A percentile compares a stretch with the other conserved stretches of the same genome.
Evolutionary conservation across 1,284 basidiomycete genomes (phyloP).

Genomic region (Farysia itapuensis): DNA sequence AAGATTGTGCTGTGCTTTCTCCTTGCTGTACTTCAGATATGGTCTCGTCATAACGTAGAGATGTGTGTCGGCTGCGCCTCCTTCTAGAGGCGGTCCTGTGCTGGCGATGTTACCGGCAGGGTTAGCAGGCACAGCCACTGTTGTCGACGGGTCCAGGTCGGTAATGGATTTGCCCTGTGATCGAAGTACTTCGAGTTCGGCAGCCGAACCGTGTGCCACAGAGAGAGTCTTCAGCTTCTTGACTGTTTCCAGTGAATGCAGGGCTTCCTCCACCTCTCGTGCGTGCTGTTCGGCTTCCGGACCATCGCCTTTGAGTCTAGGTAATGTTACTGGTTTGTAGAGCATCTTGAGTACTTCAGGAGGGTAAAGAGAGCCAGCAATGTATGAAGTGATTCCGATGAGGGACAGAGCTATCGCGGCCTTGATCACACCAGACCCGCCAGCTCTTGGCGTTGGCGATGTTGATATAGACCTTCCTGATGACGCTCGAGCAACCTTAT

Average conservation of each 20-base stretch:
- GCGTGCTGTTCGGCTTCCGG: constrained; percentile 69
- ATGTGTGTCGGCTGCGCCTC: constrained; percentile 24
- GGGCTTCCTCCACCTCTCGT: constrained; percentile 68
- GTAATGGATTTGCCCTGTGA: constrained; percentile 16
- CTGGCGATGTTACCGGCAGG: constrained; percentile 14
- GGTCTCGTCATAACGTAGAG: constrained; percentile 66
- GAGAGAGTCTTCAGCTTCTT: constrained; percentile 47
- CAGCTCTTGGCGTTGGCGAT: constrained; percentile 9
- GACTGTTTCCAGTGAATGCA: constrained; percentile 68
- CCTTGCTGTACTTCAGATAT: constrained; percentile 70
- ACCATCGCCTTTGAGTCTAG: constrained; percentile 68
- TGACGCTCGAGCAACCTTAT: too few relatives aligned
- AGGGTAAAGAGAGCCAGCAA: constrained; percentile 69
- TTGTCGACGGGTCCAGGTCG: constrained; percentile 16
- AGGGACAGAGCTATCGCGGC: constrained; percentile 33
- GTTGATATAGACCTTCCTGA: constrained; percentile 18
- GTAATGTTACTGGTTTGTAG: constrained; percentile 72
- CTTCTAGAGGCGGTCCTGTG: constrained; percentile 17
- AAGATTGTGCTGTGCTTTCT: constrained; percentile 74
- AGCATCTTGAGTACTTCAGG: constrained; percentile 68
- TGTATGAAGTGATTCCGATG: constrained; percentile 61
- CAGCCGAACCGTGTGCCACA: constrained; percentile 18
- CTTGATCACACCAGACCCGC: constrained; percentile 15
- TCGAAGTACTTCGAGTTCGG: constrained; percentile 21
- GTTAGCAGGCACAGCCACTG: constrained; percentile 19